These are phyloP conservation scores for Amanita jacksonii DNA, from an alignment of 768 basidiomycete genomes.

Conservation along the genomic window DNA sequence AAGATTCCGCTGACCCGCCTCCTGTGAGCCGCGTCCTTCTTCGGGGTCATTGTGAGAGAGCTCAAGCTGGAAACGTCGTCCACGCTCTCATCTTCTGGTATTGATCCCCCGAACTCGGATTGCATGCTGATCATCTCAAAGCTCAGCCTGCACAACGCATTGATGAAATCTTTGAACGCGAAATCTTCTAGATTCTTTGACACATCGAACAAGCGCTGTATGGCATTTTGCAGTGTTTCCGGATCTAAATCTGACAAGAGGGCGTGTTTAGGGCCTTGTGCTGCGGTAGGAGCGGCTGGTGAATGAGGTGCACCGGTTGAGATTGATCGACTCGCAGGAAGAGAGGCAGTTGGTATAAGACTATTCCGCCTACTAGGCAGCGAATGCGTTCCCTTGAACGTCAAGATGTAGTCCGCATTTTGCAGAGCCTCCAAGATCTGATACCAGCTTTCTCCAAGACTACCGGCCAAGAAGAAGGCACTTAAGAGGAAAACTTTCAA, in stretches of 20 bases:
- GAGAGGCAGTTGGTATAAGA: conserved; percentile 21
- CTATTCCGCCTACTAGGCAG: conserved; percentile 22
- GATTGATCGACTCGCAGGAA: conserved; percentile 28
- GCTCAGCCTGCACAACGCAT: conserved; percentile 78
- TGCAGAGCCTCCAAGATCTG: conserved; percentile 84
- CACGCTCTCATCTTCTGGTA: conserved; percentile 27
- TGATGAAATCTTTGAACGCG: conserved; percentile 70
- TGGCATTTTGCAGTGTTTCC: conserved; percentile 61
- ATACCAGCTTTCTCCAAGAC: conserved; percentile 89
- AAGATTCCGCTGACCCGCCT: conserved; percentile 85
- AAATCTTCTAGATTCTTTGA: conserved; percentile 76
- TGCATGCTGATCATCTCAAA: conserved; percentile 92
- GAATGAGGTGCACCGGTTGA: conserved; percentile 12
- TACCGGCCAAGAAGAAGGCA: conserved; percentile 74
- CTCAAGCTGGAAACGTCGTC: conserved; percentile 26
- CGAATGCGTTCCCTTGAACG: conserved; percentile 38
- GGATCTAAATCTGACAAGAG: conserved; percentile 65
- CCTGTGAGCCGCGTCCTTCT: conserved; percentile 38
- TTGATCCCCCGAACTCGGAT: conserved; percentile 29
- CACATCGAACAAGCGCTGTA: conserved; percentile 81
- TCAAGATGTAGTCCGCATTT: conserved; percentile 89
- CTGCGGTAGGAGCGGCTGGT: not conserved
- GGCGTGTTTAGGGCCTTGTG: conserved; percentile 35
- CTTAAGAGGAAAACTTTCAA: conserved; percentile 73
- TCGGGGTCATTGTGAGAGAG: conserved; percentile 29